Evolutionary conservation across 1,284 basidiomycete genomes (phyloP).

Genomic region (Pseudozyma hubeiensis): DNA sequence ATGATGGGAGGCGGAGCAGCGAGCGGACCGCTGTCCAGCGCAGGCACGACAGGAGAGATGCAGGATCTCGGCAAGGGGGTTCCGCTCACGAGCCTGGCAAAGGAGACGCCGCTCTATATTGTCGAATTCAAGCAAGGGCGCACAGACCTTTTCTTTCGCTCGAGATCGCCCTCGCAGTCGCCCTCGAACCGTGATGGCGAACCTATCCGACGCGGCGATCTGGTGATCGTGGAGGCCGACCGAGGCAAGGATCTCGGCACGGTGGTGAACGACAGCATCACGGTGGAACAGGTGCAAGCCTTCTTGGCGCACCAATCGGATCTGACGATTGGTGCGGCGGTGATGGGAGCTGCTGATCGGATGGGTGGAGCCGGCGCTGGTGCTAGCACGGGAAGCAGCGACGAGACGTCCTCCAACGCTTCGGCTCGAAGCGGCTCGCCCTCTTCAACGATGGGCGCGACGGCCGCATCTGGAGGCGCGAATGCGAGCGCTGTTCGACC

Average conservation of each 20-base stretch:
- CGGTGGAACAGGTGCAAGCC: conserved; percentile 85
- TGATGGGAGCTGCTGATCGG: conserved; percentile 16
- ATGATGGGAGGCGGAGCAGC: conserved; percentile 12
- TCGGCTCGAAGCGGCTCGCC: conserved; percentile 29
- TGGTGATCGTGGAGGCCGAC: conserved; percentile 97
- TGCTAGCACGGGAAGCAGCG: not conserved
- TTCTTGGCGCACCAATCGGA: conserved; percentile 61
- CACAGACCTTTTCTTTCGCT: conserved; percentile 89
- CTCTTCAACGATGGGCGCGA: conserved; percentile 14
- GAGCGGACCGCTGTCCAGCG: conserved; percentile 11
- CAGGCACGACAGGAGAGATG: conserved; percentile 30
- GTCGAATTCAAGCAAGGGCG: conserved; percentile 97
- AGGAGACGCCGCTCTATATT: conserved; percentile 89
- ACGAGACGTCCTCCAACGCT: conserved; percentile 23
- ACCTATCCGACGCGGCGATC: conserved; percentile 80
- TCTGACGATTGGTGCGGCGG: conserved; percentile 36
- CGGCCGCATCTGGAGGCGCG: not conserved
- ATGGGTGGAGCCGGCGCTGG: not conserved
- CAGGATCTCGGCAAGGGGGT: conserved; percentile 87
- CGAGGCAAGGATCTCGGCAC: conserved; percentile 91
- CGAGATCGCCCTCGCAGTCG: conserved; percentile 31
- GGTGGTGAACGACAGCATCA: conserved; percentile 72
- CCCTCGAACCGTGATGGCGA: conserved; percentile 19
- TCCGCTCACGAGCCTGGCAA: conserved; percentile 82
- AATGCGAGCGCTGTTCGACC: conserved; percentile 26